A percentile compares a stretch with the other conserved stretches of the same genome.
Evolutionary conservation across 1,284 basidiomycete species (phyloP).

Genomic region (Apiotrichum siamense): DNA sequence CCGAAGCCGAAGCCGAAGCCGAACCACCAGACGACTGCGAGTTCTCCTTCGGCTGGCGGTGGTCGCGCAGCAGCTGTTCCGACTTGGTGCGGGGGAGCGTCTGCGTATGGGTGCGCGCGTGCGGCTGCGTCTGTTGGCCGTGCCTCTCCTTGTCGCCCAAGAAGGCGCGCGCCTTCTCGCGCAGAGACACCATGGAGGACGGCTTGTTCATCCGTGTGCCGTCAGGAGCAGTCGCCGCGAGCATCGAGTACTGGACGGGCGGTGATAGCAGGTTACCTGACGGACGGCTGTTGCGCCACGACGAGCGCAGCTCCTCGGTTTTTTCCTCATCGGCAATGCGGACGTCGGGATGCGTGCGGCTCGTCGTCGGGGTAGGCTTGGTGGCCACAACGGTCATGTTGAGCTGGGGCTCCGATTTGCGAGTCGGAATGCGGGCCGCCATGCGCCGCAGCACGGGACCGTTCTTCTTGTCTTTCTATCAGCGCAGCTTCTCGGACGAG

Average conservation of each 20-base stretch:
- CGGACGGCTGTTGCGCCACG: neutral
- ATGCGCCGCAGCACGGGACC: neutral
- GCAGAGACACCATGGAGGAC: conserved; percentile 30
- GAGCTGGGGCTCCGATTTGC: neutral
- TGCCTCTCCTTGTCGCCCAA: conserved; percentile 11
- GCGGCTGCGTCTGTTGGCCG: neutral
- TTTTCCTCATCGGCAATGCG: neutral
- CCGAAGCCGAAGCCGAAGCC: too few relatives aligned
- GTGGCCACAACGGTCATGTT: neutral
- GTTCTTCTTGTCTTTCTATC: neutral
- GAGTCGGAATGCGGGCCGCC: neutral
- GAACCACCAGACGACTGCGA: too few relatives aligned
- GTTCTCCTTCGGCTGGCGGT: too few relatives aligned
- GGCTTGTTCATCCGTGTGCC: conserved; percentile 26
- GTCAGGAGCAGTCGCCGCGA: neutral
- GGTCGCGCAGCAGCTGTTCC: neutral
- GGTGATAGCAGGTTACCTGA: neutral
- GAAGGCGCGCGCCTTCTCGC: conserved; percentile 32
- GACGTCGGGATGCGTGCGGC: too few relatives aligned
- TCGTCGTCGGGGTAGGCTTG: neutral
- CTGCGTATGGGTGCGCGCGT: neutral
- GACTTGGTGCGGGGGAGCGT: neutral
- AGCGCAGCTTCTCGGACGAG: neutral
- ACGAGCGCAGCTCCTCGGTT: neutral
- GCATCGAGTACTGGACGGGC: neutral